Conservation (phyloP, 352 stramenopile species). For the Phytophthora agathidicida region DNA sequence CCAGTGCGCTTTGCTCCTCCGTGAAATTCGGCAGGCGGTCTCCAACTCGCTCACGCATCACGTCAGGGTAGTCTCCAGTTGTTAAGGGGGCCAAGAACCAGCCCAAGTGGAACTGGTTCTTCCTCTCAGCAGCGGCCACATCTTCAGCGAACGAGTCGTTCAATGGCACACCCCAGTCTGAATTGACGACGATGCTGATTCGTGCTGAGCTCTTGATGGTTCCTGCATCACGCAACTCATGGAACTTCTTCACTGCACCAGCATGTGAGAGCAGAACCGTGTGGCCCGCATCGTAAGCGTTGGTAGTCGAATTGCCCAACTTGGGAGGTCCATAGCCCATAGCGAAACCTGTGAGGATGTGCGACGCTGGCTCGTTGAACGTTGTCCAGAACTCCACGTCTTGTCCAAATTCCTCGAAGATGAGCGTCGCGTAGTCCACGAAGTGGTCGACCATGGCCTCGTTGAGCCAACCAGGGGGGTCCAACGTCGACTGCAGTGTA, state of each 20-base stretch:
- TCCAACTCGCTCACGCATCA: constrained; percentile 88
- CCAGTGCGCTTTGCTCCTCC: constrained; percentile 54
- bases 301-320: constrained; percentile 43
- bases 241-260: constrained; percentile 83
- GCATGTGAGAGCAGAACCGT: constrained; percentile 92
- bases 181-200: constrained; percentile 93
- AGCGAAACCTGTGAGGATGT: constrained; percentile 88
- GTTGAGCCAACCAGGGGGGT: constrained; percentile 74
- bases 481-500: constrained; percentile 80
- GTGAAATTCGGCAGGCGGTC: constrained; percentile 90
- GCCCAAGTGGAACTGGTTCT: constrained; percentile 89
- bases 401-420: constrained; percentile 91
- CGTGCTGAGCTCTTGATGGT: constrained; percentile 40
- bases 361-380: constrained; percentile 93
- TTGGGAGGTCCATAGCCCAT: constrained; percentile 55
- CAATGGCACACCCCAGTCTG: constrained; percentile 76
- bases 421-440: constrained; percentile 88
- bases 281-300: constrained; percentile 69
- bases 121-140: constrained; percentile 72
- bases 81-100: constrained; percentile 93
- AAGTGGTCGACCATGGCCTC: constrained; percentile 62
- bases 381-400: constrained; percentile 94
- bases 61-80: constrained; percentile 89
- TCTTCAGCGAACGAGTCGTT: constrained; percentile 56
- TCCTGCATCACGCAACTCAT: constrained; percentile 32